Conservation (phyloP, 1,284 basidiomycete genomes). For the Ustilago esculenta region DNA sequence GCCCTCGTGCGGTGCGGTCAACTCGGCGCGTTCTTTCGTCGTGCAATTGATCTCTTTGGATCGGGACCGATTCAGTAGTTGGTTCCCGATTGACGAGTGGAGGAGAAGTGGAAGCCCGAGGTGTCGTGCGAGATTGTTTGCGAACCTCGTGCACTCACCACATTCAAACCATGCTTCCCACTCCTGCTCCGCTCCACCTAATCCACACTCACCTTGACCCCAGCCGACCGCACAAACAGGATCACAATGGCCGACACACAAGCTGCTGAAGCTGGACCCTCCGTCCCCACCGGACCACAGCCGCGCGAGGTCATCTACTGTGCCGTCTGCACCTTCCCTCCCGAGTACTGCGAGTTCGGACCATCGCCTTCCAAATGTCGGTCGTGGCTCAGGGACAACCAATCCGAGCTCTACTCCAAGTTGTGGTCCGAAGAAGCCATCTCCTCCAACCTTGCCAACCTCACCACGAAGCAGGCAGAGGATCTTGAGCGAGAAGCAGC, state of each 20-base stretch:
- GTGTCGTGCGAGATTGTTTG: constrained; percentile 33
- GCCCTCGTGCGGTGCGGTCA: too few relatives aligned
- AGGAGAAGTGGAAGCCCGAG: neutral
- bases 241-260: constrained; percentile 31
- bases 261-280: constrained; percentile 39
- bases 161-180: too few relatives aligned
- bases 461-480: constrained; percentile 63
- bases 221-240: too few relatives aligned
- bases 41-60: too few relatives aligned
- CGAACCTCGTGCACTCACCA: neutral
- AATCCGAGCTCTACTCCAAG: constrained; percentile 49
- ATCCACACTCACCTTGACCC: too few relatives aligned
- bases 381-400: constrained; percentile 52
- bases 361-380: constrained; percentile 60
- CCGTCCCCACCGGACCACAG: constrained; percentile 33
- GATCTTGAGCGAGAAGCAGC: constrained; percentile 62
- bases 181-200: neutral
- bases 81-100: too few relatives aligned
- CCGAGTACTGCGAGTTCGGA: constrained; percentile 66
- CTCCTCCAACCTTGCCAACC: constrained; percentile 53
- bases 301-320: constrained; percentile 56
- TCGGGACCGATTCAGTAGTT: neutral
- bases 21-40: too few relatives aligned
- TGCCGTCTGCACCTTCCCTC: constrained; percentile 63
- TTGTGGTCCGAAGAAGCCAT: constrained; percentile 63